Percentiles rank a stretch among this genome's conserved stretches.
Evolutionary conservation across 78 protist genomes (phyloP).

Genomic region (Trichosphaerium sp.): DNA sequence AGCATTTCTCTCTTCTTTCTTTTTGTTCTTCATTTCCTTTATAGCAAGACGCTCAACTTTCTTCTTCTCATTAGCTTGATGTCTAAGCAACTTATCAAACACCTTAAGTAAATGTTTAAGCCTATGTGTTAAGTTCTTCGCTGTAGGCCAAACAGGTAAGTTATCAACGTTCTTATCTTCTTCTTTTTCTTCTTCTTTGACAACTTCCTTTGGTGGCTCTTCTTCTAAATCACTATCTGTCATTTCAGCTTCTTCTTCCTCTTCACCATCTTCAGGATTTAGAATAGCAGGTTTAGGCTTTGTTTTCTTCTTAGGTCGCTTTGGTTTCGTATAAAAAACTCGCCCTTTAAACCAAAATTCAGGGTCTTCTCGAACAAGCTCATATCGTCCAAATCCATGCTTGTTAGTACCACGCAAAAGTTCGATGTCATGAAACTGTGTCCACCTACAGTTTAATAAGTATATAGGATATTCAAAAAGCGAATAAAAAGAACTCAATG

Average conservation of each 20-base stretch:
- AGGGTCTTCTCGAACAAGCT: constrained; percentile 20
- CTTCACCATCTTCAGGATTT: constrained; percentile 1
- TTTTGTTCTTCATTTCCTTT: constrained; percentile 6
- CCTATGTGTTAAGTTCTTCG: too few species aligned
- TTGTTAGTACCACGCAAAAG: constrained; percentile 26
- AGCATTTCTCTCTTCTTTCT: constrained; percentile 5
- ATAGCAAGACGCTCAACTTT: constrained; percentile 5
- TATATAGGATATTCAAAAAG: constrained; percentile 2
- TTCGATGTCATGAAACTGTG: constrained; percentile 27
- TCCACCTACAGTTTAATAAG: constrained; percentile 38
- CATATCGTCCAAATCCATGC: constrained; percentile 35
- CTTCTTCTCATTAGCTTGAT: too few species aligned
- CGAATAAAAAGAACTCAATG: constrained; percentile 1
- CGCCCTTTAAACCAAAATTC: constrained; percentile 2
- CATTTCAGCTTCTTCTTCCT: constrained; percentile 26
- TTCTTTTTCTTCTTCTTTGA: too few species aligned
- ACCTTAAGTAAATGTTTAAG: too few species aligned
- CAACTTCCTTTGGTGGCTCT: constrained; percentile 9
- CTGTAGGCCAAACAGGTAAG: too few species aligned
- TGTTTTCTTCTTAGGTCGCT: background rate
- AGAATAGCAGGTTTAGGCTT: background rate
- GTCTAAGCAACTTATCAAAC: too few species aligned
- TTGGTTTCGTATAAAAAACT: background rate
- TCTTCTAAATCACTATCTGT: constrained; percentile 9
- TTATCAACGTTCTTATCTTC: too few species aligned